Evolutionary conservation across 169 alveolate genomes (phyloP).

Genomic region (Babesia microti): DNA sequence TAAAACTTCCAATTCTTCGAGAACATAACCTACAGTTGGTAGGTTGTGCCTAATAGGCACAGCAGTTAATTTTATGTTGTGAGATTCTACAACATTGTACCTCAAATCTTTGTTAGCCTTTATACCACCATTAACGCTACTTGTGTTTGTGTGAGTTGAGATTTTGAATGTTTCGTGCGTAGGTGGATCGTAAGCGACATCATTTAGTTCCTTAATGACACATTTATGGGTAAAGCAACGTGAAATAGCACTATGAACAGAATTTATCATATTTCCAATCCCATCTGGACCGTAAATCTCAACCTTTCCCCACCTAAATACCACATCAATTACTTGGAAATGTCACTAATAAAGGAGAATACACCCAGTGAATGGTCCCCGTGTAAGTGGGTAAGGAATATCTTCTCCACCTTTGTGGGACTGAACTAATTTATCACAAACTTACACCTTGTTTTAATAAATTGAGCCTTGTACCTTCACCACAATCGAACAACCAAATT

Average conservation of each 20-base stretch:
- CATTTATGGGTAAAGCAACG: constrained; percentile 5
- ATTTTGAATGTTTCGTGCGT: background rate
- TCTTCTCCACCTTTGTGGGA: constrained; percentile 32
- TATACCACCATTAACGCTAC: constrained; percentile 15
- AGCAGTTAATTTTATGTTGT: constrained; percentile 36
- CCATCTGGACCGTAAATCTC: constrained; percentile 69
- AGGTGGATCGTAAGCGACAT: background rate
- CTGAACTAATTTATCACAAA: constrained; percentile 13
- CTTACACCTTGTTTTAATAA: constrained; percentile 32
- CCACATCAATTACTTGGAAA: too few relatives aligned
- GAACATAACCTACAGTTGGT: constrained; percentile 71
- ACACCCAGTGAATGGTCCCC: constrained; percentile 74
- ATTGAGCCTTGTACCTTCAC: constrained; percentile 48
- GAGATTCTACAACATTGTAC: constrained; percentile 38
- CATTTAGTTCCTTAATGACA: constrained; percentile 26
- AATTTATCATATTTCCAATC: constrained; percentile 13
- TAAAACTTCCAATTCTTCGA: constrained; percentile 32
- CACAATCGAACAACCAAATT: constrained; percentile 61
- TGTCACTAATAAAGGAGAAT: constrained; percentile 35
- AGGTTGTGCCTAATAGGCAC: constrained; percentile 59
- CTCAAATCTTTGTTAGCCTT: constrained; percentile 24
- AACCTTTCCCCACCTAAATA: constrained; percentile 9
- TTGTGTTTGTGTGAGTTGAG: background rate
- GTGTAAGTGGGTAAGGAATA: constrained; percentile 69
- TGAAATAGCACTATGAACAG: constrained; percentile 23